Evolutionary conservation across 1,284 basidiomycete genomes (phyloP), one percentile per base, ranked within the genome.

Genomic region (Naganishia liquefaciens): DNA sequence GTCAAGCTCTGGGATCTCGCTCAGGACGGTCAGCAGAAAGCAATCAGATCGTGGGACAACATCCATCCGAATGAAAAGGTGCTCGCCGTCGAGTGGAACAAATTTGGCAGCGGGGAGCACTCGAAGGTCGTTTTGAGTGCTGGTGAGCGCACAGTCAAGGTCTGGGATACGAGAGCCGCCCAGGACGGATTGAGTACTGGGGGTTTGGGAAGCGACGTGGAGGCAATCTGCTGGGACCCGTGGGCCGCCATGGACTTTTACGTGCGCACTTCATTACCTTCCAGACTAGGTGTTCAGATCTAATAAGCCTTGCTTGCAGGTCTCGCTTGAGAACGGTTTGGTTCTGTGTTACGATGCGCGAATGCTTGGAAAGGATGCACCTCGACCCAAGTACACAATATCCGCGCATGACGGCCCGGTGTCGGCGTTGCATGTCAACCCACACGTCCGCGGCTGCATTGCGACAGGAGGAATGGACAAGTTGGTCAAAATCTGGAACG

Each of bases 1-100:
- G 91, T 99, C 68, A 99, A 99, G 80, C 80, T 99, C 23, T 99
- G 95, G 96, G 96, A 99, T 80, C 82, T 99, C 63, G 89, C 85
- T 47, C 84, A 90, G 33, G 85, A 87, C 67, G 70, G 86, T 82
- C 80, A 80, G 1, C 79, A 79, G 68, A 70, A 74, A 7, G 84
- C 93, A 10, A 85, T 97, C 73, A 83, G 92, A 63, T 92, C 88
- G 69, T 99, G 96, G 78, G 86, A 76, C 61, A 70, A 82, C 47
- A 81, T 93, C 40, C 96, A 99, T 80, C 88, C 87, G 72, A 77
- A 77, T 21, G 94, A 97, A 79, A 98, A 97, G 81, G 91, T 99
- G n/a, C 94, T 98, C 79, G 87, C 89, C 4, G 92, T 99, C 3
- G 89, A 95, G 74, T 99, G 96, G 96, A 96, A 96, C 77, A 83